phyloP scores from a whole-genome alignment of 352 stramenopile genomes.

The Paralagenidium karlingii region DNA sequence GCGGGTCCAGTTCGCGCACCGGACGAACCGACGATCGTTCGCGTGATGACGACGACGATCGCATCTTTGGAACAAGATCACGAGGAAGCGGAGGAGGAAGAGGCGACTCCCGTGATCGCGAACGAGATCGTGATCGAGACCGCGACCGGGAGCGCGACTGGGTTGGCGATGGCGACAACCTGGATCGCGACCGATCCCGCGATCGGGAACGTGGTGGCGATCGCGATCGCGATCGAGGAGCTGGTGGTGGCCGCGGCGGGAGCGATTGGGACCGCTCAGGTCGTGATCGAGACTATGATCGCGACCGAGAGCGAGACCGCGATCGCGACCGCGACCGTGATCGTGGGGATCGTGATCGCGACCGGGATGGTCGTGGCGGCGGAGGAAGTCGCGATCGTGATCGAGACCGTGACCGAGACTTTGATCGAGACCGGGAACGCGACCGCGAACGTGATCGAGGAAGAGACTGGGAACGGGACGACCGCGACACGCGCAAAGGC shows the following conservation, averaged over 20 bases:
- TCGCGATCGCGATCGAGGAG: constrained; percentile 3
- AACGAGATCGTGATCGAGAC: constrained; percentile 17
- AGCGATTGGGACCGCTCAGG: constrained; percentile 11
- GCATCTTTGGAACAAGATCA: constrained; percentile 2
- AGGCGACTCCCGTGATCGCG: constrained; percentile 7
- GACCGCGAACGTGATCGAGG: constrained; percentile 1
- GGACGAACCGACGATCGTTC: constrained; percentile 4
- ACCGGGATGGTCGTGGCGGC: constrained; percentile 4
- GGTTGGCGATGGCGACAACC: not conserved
- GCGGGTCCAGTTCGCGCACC: constrained; percentile 3
- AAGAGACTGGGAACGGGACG: constrained; percentile 4
- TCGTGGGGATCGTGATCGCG: constrained; percentile 17
- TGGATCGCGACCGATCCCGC: not conserved
- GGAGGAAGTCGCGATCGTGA: constrained; percentile 2
- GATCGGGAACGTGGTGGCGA: not conserved
- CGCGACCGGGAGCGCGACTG: constrained; percentile 7
- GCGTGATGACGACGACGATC: constrained; percentile 12
- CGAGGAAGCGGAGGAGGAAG: not conserved
- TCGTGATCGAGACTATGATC: constrained; percentile 16
- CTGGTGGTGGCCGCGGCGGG: not conserved
- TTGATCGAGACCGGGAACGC: constrained; percentile 4
- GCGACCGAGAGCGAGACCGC: constrained; percentile 7
- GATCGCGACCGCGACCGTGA: constrained; percentile 22
- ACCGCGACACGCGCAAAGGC: constrained; percentile 11
- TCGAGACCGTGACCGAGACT: constrained; percentile 9